phyloP scores from a whole-genome alignment of 2,329 filamentous ascomycete species.

The Aspergillus tamarii region DNA sequence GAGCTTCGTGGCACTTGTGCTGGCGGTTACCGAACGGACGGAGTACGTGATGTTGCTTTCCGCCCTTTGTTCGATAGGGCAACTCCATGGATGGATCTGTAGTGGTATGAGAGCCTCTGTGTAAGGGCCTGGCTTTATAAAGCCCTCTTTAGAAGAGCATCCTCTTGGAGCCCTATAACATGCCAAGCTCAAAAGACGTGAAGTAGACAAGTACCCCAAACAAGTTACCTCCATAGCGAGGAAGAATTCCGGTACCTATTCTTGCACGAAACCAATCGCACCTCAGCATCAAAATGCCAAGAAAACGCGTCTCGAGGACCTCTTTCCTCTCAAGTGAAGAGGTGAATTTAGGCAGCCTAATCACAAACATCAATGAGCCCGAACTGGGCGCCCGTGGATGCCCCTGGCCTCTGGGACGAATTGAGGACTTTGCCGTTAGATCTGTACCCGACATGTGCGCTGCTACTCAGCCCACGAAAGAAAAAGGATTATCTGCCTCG shows the following conservation, averaged over 20 bases:
- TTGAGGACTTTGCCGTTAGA: not conserved
- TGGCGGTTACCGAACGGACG: not conserved
- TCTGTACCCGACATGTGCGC: not conserved
- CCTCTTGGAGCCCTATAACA: fast-evolving
- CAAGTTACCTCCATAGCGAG: not conserved
- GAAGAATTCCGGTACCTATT: not conserved
- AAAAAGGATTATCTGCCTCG: not conserved
- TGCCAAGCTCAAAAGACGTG: not conserved
- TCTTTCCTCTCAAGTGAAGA: not conserved
- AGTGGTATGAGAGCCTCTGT: not conserved
- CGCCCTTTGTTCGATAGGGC: not conserved
- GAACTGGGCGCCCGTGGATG: not conserved
- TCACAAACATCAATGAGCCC: not conserved
- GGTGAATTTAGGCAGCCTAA: not conserved
- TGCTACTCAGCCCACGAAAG: not conserved
- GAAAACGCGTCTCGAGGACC: not conserved
- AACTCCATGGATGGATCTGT: not conserved
- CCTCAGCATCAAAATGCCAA: not conserved
- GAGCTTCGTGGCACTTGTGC: not conserved
- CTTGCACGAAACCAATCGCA: not conserved
- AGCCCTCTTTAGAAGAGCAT: not conserved
- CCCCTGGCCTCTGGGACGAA: not conserved
- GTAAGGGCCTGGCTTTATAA: not conserved
- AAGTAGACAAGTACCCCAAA: not conserved
- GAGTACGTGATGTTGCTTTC: not conserved